phyloP scores from a whole-genome alignment of 805 yeast genomes.

The Candida arabinofermentans region DNA sequence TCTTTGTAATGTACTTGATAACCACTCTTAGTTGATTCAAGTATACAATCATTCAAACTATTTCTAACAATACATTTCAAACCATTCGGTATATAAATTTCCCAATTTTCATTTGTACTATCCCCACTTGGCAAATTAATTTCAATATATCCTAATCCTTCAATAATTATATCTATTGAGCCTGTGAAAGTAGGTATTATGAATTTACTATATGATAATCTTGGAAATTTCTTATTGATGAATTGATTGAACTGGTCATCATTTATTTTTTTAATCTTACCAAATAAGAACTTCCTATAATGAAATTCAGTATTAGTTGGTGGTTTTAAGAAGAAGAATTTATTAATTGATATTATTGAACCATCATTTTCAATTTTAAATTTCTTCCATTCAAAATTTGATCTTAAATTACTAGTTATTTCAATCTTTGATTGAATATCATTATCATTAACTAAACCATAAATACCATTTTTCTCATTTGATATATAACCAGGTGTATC shows the following conservation, averaged over 20 bases:
- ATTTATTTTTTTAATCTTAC: not conserved
- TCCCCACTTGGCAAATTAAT: constrained; percentile 2
- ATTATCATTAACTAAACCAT: constrained; percentile 8
- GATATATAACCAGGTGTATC: constrained; percentile 30
- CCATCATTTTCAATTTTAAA: not conserved
- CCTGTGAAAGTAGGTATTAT: constrained; percentile 6
- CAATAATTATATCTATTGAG: constrained; percentile 11
- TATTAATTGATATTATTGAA: not conserved
- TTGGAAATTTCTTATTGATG: not conserved
- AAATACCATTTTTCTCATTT: constrained; percentile 17
- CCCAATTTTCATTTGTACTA: constrained; percentile 4
- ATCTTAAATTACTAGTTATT: not conserved
- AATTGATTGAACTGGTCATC: not conserved
- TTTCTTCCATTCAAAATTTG: not conserved
- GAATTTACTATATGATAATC: not conserved
- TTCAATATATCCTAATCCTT: constrained; percentile 15
- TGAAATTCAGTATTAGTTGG: not conserved
- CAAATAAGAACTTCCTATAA: not conserved
- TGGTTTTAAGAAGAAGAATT: constrained; percentile 8
- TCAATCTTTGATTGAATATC: not conserved
- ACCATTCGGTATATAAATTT: constrained; percentile 7
- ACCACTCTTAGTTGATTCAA: not conserved
- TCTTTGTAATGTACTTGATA: not conserved
- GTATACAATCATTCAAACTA: constrained; percentile 5
- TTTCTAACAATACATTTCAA: constrained; percentile 7